These are phyloP conservation scores for Tolypocladium endophyticum DNA, from an alignment of 2,329 filamentous ascomycete genomes.

Conservation along the genomic window DNA sequence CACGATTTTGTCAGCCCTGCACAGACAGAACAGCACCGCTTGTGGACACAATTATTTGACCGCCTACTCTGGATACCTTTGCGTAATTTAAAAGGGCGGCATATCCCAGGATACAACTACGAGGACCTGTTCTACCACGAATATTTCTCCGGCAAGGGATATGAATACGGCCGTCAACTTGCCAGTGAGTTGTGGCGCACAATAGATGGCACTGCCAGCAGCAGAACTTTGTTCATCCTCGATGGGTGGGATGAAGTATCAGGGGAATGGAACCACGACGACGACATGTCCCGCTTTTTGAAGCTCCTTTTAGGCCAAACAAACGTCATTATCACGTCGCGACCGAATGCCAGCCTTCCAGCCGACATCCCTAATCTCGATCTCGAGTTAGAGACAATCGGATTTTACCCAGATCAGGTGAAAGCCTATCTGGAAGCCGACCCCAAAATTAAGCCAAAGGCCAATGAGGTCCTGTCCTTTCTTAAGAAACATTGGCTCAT, in stretches of 20 bases:
- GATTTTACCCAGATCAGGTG: constrained; percentile 26
- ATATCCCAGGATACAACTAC: constrained; percentile 9
- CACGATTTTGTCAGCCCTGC: constrained; percentile 17
- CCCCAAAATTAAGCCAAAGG: constrained; percentile 1
- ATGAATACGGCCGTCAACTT: constrained; percentile 3
- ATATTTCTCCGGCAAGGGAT: constrained; percentile 12
- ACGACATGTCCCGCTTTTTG: constrained; percentile 13
- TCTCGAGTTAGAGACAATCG: constrained; percentile 28
- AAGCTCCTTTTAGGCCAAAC: constrained; percentile 17
- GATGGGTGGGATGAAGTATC: constrained; percentile 33
- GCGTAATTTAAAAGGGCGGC: constrained; percentile 18
- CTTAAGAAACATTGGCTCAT: constrained; percentile 20
- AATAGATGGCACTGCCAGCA: neutral
- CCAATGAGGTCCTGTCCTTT: constrained; percentile 18
- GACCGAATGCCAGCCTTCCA: constrained; percentile 15
- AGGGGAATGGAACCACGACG: constrained; percentile 4
- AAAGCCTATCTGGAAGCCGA: constrained; percentile 16
- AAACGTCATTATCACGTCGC: constrained; percentile 29
- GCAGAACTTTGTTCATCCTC: constrained; percentile 26
- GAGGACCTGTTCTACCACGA: constrained; percentile 14
- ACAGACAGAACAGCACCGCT: neutral
- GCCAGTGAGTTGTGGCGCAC: constrained; percentile 8
- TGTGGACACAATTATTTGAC: constrained; percentile 17
- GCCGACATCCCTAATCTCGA: constrained; percentile 11
- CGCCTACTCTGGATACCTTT: constrained; percentile 28